Evolutionary conservation across 306 rosid genomes (phyloP).

Genomic region (Prunus fruticosa): DNA sequence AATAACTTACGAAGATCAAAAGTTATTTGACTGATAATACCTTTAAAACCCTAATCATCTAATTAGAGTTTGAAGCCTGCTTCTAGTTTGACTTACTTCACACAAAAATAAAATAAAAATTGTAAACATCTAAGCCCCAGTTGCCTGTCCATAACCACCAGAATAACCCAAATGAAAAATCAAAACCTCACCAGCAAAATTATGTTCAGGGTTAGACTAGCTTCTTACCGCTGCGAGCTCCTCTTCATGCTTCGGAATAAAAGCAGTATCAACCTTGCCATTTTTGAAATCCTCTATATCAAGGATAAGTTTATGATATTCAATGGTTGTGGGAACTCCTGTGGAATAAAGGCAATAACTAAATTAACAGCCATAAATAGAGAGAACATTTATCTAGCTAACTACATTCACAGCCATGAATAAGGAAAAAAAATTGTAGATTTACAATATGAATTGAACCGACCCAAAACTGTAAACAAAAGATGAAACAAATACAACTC

Average conservation of each 20-base stretch:
- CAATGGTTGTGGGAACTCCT: slow-evolving; percentile 98
- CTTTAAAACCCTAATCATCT: not conserved
- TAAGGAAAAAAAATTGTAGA: not conserved
- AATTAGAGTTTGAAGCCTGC: not conserved
- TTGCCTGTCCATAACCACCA: too few species aligned
- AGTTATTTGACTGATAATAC: not conserved
- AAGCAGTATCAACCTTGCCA: slow-evolving; percentile 96
- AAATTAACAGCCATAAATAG: not conserved
- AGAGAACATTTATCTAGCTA: not conserved
- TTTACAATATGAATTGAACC: too few species aligned
- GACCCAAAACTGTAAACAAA: too few species aligned
- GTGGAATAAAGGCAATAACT: slow-evolving; percentile 15
- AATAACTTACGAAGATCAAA: not conserved
- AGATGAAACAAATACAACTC: too few species aligned
- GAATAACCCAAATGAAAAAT: not conserved
- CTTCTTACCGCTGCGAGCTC: slow-evolving; percentile 70
- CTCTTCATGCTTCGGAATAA: slow-evolving; percentile 89
- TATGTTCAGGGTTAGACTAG: slow-evolving; percentile 5
- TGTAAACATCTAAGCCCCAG: too few species aligned
- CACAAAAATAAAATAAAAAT: not conserved
- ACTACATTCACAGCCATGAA: not conserved
- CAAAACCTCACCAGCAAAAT: not conserved
- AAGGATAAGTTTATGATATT: slow-evolving; percentile 94
- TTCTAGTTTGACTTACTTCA: not conserved
- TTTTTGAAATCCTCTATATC: slow-evolving; percentile 89